These are phyloP conservation scores for Aspergillus sp. DNA, from an alignment of 2,329 filamentous ascomycete genomes.

Conservation along the genomic window DNA sequence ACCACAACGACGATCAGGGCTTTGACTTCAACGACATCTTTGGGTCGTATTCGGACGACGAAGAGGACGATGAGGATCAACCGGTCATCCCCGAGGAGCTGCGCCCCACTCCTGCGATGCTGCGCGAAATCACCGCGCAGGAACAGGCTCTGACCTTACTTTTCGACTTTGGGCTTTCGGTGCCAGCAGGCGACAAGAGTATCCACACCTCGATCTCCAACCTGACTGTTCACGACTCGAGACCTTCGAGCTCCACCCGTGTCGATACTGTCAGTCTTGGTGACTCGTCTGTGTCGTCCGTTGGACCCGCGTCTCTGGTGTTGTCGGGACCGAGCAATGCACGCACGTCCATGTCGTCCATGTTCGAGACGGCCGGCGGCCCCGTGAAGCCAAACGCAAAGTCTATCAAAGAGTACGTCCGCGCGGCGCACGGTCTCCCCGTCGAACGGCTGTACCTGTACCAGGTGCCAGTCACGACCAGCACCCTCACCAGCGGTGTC, in stretches of 20 bases:
- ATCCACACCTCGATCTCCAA: no score
- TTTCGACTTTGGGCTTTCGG: background rate
- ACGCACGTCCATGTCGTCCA: no score
- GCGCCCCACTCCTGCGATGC: background rate
- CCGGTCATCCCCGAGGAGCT: background rate
- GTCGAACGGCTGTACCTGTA: constrained; percentile 56
- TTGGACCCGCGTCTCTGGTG: no score
- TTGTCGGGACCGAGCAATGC: no score
- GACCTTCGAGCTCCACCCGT: no score
- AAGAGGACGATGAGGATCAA: background rate
- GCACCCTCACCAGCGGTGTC: constrained; percentile 55
- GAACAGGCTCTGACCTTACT: background rate
- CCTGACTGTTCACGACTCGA: no score
- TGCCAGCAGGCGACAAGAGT: background rate
- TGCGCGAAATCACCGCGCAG: background rate
- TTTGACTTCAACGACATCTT: background rate
- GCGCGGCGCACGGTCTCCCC: constrained; percentile 57
- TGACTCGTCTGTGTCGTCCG: no score
- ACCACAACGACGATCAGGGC: background rate
- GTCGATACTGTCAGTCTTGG: no score
- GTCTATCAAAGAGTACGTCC: constrained; percentile 49
- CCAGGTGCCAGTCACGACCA: constrained; percentile 59
- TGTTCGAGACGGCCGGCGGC: no score
- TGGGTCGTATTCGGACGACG: background rate
- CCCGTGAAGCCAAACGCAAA: background rate